Evolutionary conservation across 768 basidiomycete species (phyloP).

Genomic region (Russula ochroleuca): DNA sequence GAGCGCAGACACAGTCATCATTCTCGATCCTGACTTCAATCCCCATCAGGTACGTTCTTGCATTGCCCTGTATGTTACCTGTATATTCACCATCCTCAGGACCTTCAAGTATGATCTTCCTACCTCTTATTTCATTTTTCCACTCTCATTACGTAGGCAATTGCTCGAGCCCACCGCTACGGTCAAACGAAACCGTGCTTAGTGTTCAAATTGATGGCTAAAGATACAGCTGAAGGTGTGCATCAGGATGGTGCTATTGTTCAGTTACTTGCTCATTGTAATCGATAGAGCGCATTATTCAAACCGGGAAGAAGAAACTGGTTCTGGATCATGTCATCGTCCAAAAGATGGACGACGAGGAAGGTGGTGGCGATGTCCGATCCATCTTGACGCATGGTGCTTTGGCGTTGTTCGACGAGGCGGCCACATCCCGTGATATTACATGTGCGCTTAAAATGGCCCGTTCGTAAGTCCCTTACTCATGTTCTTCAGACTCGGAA

Average conservation of each 20-base stretch:
- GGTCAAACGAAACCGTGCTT: slow-evolving; percentile 93
- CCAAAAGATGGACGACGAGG: slow-evolving; percentile 88
- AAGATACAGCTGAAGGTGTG: slow-evolving; percentile 85
- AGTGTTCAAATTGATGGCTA: slow-evolving; percentile 95
- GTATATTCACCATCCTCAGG: slow-evolving; percentile 42
- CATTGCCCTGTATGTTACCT: neutral
- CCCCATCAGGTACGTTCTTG: slow-evolving; percentile 75
- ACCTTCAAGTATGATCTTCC: slow-evolving; percentile 68
- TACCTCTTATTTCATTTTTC: slow-evolving; percentile 3
- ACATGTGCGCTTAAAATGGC: slow-evolving; percentile 43
- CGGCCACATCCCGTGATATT: slow-evolving; percentile 57
- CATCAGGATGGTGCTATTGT: neutral
- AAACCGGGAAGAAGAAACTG: slow-evolving; percentile 92
- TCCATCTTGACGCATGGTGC: slow-evolving; percentile 89
- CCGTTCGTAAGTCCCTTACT: neutral
- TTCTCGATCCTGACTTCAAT: slow-evolving; percentile 96
- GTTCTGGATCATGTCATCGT: slow-evolving; percentile 94
- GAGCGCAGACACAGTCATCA: slow-evolving; percentile 85
- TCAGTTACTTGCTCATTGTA: neutral
- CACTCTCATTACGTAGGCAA: slow-evolving; percentile 54
- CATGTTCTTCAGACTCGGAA: slow-evolving; percentile 55
- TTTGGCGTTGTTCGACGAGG: slow-evolving; percentile 73
- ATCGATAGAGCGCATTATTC: slow-evolving; percentile 76
- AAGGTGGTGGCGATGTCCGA: slow-evolving; percentile 69
- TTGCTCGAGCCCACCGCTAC: slow-evolving; percentile 89